Conservation (phyloP, 1,284 basidiomycete genomes). For the Microbotryum violaceum region DNA sequence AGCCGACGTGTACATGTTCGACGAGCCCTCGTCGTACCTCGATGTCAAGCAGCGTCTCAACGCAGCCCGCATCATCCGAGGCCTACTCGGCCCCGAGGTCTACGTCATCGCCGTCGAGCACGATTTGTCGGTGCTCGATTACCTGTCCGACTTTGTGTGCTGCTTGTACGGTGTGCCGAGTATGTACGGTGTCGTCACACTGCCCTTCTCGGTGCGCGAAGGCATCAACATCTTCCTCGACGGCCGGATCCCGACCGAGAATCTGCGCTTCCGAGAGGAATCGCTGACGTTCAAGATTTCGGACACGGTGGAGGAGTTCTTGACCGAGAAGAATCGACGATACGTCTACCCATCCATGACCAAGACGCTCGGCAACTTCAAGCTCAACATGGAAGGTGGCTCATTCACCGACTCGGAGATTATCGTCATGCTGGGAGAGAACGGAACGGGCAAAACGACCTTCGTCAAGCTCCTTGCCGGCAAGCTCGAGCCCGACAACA, state of each 20-base stretch:
- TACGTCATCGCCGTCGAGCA: constrained; percentile 96
- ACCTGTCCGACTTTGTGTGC: constrained; percentile 93
- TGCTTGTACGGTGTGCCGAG: constrained; percentile 94
- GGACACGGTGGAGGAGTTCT: constrained; percentile 80
- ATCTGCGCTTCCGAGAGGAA: constrained; percentile 90
- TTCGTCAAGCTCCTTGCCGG: constrained; percentile 88
- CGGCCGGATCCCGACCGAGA: constrained; percentile 96
- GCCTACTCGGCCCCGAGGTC: constrained; percentile 65
- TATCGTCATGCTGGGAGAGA: constrained; percentile 94
- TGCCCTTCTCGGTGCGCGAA: constrained; percentile 94
- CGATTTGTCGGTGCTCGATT: constrained; percentile 92
- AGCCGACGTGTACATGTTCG: constrained; percentile 96
- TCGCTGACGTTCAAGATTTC: constrained; percentile 92
- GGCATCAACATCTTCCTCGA: constrained; percentile 98
- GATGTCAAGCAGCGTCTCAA: constrained; percentile 88
- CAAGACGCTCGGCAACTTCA: constrained; percentile 88
- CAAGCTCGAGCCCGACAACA: constrained; percentile 69
- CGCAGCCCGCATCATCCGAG: constrained; percentile 92
- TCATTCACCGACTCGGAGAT: constrained; percentile 94
- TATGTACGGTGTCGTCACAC: constrained; percentile 94
- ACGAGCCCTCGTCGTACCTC: constrained; percentile 94
- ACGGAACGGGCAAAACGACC: constrained; percentile 95
- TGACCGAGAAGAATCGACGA: constrained; percentile 71
- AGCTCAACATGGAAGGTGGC: constrained; percentile 78
- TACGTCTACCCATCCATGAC: constrained; percentile 89